Evolutionary conservation across 2,329 filamentous ascomycete species (phyloP), one percentile per base, ranked within the genome.

Genomic region (Fusarium nematophilum): DNA sequence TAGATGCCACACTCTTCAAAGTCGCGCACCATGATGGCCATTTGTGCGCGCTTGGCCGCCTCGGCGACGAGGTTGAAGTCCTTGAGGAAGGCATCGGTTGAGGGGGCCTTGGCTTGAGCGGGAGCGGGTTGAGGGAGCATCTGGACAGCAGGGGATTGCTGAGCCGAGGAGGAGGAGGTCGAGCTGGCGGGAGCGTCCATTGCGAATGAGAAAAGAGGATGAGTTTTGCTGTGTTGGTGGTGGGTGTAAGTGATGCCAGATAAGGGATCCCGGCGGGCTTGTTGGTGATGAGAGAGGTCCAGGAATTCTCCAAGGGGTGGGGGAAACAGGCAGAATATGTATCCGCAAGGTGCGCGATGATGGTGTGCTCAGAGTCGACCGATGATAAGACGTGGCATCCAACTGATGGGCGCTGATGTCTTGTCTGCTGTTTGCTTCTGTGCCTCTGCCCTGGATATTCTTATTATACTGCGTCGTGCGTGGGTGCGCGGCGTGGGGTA

Each of bases 41-140:
- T 91, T 76, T 97, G 92, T 9, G 94, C 94, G 34, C 93, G 84
- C 78, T 96, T 97, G 36, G 93, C 94, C 2, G 94, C 94, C 80
- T 98, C 94, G 29, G 93, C 93, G 34, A 97, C 85, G 25, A 97
- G 85, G 54, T 86, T 94, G 70, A 94, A 91, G 75, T 96, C 90
- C 68, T 89, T 87, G 57, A 96, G 83, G 72, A 93, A 93, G 23
- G 77, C 64, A 48, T 86, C 83, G 45, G 83, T 81, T 11, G 80
- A 81, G 1, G 78, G 70, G 2, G 71, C 48, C 65, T 75, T 74
- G 56, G 54, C 42, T 59, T 71, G 70, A 36, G 68, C 58, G 57
- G 70, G 70, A 33, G 68, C 59, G 25, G 64, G 69, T 40, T 62
- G 58, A 34, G 64, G 58, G 31, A 40, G 48, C 64, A 66, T 61